A percentile compares a stretch with the other conserved stretches of the same genome.
Evolutionary conservation across 306 rosid genomes (phyloP).

Genomic region (Fragaria ananassa): DNA sequence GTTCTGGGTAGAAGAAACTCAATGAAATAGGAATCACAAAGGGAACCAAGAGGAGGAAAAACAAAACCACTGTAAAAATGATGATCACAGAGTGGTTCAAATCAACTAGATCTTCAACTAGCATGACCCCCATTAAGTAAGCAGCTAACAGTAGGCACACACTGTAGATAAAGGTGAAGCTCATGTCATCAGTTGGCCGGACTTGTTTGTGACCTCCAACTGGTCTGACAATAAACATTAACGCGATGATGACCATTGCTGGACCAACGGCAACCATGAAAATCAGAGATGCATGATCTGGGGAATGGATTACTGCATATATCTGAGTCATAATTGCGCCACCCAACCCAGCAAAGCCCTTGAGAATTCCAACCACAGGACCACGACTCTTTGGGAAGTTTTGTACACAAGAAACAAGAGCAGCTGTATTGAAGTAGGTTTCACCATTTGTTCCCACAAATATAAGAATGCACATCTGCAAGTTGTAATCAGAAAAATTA

Average conservation of each 20-base stretch:
- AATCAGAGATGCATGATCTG: constrained; percentile 67
- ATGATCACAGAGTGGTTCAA: constrained; percentile 45
- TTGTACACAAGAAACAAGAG: constrained; percentile 86
- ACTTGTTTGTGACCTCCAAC: constrained; percentile 87
- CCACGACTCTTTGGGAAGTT: constrained; percentile 96
- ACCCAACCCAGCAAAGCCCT: constrained; percentile 91
- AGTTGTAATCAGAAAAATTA: constrained; percentile 22
- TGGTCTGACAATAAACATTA: constrained; percentile 79
- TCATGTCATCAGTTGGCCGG: constrained; percentile 47
- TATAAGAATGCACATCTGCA: constrained; percentile 84
- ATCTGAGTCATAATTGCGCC: constrained; percentile 96
- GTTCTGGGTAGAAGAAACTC: constrained; percentile 29
- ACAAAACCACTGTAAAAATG: constrained; percentile 50
- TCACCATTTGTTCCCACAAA: constrained; percentile 93
- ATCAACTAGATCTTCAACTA: constrained; percentile 63
- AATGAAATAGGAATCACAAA: constrained; percentile 57
- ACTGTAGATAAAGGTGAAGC: constrained; percentile 64
- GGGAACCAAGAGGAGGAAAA: constrained; percentile 57
- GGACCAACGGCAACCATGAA: constrained; percentile 95
- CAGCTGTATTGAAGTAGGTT: constrained; percentile 91
- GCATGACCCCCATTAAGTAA: constrained; percentile 86
- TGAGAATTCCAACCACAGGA: constrained; percentile 85
- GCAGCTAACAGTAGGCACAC: constrained; percentile 84
- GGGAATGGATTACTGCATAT: constrained; percentile 61
- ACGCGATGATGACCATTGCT: constrained; percentile 55